Base-by-base conservation (phyloP, 2,329 filamentous ascomycete species). In the Phyllosticta citribraziliensis region DNA sequence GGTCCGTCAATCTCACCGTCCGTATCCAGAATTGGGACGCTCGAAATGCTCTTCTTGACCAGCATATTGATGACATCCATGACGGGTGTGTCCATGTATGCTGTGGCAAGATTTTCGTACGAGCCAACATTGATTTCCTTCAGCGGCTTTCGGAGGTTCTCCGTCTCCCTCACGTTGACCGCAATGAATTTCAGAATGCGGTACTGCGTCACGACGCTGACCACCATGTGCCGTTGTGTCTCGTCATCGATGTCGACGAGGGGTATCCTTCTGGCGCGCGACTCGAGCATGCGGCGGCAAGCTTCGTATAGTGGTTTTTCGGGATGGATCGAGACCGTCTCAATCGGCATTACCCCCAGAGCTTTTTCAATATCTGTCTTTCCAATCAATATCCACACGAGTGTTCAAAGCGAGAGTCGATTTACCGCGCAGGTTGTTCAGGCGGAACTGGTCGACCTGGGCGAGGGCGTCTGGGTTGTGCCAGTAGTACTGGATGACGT, bases 401-500 rank as follows among this genome's bases (percentile, higher is more conserved):
- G 24, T 11, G 19, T 1, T 14, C 17, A 1, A 5, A 24, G 30
- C 30, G 19, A 27, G 62, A 64, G 47, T 47, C 14, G 57, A 68
- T 79, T 63, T 79, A 96, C 92, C 90, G 83, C 93, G 84, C 62
- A 99, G 82, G 71, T 91, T 96, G 76, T 89, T 93, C 64, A 99
- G 78, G 55, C 91, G 87, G 73, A 99, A 97, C 74, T 96, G 89
- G 67, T 97, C 94, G 68, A 99, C 89, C 71, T 93, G 87, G 66
- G 87, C 85, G 64, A 97, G 83, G 62, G 92, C 88, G 66, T 96
- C 90, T 2, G 93, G 94, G 68, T 94, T 95, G 75, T 97, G 92
- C 81, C 91, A 97, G 79, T 99, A 97, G 76, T 99, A 99, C 74
- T 97, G 93, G 51, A 99, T 96, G 62, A 99, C 88, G 71, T 99